Evolutionary conservation across 306 rosid genomes (phyloP), one percentile per base, ranked within the genome.

Genomic region (Cicer yamashitae): DNA sequence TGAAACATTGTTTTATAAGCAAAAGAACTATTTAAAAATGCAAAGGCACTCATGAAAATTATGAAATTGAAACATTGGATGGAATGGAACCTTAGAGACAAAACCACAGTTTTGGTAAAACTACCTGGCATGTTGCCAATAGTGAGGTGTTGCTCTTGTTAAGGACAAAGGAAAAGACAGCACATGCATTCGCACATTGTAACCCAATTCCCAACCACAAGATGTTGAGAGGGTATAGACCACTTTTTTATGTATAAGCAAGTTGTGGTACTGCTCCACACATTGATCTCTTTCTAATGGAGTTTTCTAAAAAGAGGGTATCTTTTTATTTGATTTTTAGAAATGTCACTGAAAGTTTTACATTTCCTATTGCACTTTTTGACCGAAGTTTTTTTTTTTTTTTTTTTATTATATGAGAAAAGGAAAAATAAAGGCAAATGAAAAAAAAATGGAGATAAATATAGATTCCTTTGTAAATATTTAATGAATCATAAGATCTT

Each of bases 111-210:
- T 80, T 77, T 80, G 83, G 85, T 37, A 84, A 76, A 76, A 82
- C 67, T 53, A 81, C 59, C 50, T 46, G 56, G 66, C 85, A 61
- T 77, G 82, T 73, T 68, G 81, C 68, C 48, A 62, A 37, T 48
- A 77, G 30, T 73, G 56, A 12, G 48, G 45, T 54, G 22, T 48
- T 77, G 75, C 75, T 54, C 65, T 77, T 77, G 10, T 81, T 81
- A 77, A 67, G 79, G 85, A 84, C 88, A 77, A 25, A 63, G 1
- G 80, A 77, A 77, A 46, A 67, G 87, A 68, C 83, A 81, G 71
- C 82, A 73, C 78, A 84, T 77, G 85, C 83, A 41, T 22, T 58
- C 45, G 5, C 77, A 67, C 67, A 37, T 52, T 76, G 87, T 70
- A 80, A 84, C 82, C 79, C 54, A 58, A 73, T 76, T 58, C 80